phyloP scores from a whole-genome alignment of 169 alveolate genomes.

The Fabrea salina region DNA sequence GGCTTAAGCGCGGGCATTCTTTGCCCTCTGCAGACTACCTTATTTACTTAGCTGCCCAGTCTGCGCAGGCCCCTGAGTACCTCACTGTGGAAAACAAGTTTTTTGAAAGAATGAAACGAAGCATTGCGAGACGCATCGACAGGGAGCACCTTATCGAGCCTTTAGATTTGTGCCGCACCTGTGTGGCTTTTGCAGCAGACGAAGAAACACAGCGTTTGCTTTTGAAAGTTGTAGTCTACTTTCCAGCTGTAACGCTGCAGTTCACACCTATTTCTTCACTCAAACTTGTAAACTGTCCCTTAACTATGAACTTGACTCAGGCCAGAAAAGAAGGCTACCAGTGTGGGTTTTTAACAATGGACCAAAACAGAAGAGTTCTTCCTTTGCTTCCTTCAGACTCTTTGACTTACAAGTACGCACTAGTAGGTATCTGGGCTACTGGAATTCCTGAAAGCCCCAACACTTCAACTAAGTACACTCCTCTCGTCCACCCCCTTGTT shows the following conservation, averaged over 20 bases:
- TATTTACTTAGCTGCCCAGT: neutral
- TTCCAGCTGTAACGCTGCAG: constrained; percentile 25
- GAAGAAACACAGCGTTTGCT: neutral
- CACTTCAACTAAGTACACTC: neutral
- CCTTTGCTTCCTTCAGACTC: constrained; percentile 20
- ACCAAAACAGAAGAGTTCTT: constrained; percentile 18
- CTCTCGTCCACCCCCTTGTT: constrained; percentile 35
- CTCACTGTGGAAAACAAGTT: neutral
- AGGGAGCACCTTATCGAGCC: constrained; percentile 10
- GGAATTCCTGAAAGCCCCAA: constrained; percentile 16
- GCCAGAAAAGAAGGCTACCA: neutral
- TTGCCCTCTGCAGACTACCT: neutral
- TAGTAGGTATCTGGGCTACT: constrained; percentile 38
- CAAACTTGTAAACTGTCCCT: constrained; percentile 17
- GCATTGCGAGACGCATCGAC: neutral
- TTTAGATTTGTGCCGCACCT: neutral
- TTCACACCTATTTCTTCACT: constrained; percentile 36
- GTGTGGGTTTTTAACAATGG: constrained; percentile 27
- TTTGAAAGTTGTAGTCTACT: neutral
- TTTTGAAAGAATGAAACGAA: constrained; percentile 13
- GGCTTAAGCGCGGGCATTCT: neutral
- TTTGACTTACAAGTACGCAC: neutral
- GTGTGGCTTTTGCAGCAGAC: constrained; percentile 18
- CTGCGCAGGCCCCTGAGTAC: neutral
- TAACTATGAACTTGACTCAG: constrained; percentile 11